Conservation (phyloP, 1,139 yeast genomes). For the Pichia sp. region DNA sequence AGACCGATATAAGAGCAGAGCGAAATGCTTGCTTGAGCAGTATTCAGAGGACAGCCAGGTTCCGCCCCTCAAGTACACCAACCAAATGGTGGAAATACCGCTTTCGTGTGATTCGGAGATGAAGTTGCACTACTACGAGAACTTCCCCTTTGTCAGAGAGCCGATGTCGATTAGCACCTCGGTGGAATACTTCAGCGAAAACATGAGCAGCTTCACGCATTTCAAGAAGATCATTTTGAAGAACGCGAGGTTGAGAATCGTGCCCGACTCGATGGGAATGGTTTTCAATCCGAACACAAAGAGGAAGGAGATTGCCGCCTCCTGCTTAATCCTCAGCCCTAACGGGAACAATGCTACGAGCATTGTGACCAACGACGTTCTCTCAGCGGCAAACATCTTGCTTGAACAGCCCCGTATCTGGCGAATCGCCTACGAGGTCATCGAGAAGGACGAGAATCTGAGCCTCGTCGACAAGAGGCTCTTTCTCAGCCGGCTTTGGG, state of each 20-base stretch:
- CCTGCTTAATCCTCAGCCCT: not conserved
- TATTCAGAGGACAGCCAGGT: not conserved
- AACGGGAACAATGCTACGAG: not conserved
- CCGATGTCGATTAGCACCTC: slow-evolving; percentile 17
- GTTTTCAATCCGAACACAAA: not conserved
- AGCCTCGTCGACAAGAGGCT: not conserved
- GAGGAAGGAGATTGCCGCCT: not conserved
- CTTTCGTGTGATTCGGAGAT: not conserved
- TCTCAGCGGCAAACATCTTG: slow-evolving; percentile 13
- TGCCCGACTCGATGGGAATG: slow-evolving; percentile 1
- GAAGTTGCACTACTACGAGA: slow-evolving; percentile 10
- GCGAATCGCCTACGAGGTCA: slow-evolving; percentile 5
- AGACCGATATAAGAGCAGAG: not conserved
- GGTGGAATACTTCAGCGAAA: slow-evolving; percentile 8
- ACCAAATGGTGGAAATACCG: slow-evolving; percentile 20
- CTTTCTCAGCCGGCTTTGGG: slow-evolving; percentile 5
- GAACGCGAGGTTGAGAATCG: slow-evolving; percentile 7
- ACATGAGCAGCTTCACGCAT: slow-evolving; percentile 10
- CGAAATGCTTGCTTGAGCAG: not conserved
- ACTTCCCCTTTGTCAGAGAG: slow-evolving; percentile 20
- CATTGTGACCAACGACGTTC: not conserved
- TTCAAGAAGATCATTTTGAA: slow-evolving; percentile 19
- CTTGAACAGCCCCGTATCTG: slow-evolving; percentile 13
- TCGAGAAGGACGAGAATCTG: slow-evolving; percentile 3
- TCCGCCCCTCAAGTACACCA: slow-evolving; percentile 14